Base-by-base conservation (phyloP, 768 basidiomycete species). In the Kwoniella dejecticola region DNA sequence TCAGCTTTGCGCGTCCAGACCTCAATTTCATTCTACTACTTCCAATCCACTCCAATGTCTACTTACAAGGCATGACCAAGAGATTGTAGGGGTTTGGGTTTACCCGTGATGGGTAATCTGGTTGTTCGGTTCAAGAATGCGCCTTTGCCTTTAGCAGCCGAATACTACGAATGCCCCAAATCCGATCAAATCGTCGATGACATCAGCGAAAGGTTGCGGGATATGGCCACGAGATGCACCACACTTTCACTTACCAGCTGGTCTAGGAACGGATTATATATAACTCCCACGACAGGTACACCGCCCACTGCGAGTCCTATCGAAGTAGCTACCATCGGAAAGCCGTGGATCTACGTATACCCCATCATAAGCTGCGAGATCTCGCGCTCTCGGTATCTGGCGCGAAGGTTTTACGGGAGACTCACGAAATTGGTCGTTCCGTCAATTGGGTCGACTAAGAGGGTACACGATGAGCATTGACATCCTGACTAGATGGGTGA, bases 201-300 rank as follows among this genome's bases (percentile, higher is more conserved):
- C 12, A 52, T 42, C 58, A n/a, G n/a, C n/a, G n/a, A n/a, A n/a
- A n/a, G n/a, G n/a, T n/a, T n/a, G n/a, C n/a, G n/a, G n/a, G n/a
- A n/a, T n/a, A n/a, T n/a, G n/a, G n/a, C n/a, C n/a, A n/a, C n/a
- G n/a, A n/a, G n/a, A n/a, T n/a, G n/a, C n/a, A n/a, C n/a, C n/a
- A n/a, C n/a, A n/a, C n/a, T n/a, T n/a, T 7, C 69, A 60, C 83
- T 66, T 57, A 89, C 88, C 55, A 95, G 82, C 53, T 93, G 86
- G 64, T 91, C 85, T 55, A 93, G 83, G 83, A 92, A 93, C 0
- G 94, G 94, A 74, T 93, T 93, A 81, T 87, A 95, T 63, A 97
- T 88, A 40, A 98, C 92, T 1, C 94, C 94, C 17, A 96, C 82
- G 6, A 94, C 84, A 1, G 94, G 91, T 6, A 85, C 83, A 64